phyloP scores from a whole-genome alignment of 1,284 basidiomycete species.

The Sanghuangporus weigelae region DNA sequence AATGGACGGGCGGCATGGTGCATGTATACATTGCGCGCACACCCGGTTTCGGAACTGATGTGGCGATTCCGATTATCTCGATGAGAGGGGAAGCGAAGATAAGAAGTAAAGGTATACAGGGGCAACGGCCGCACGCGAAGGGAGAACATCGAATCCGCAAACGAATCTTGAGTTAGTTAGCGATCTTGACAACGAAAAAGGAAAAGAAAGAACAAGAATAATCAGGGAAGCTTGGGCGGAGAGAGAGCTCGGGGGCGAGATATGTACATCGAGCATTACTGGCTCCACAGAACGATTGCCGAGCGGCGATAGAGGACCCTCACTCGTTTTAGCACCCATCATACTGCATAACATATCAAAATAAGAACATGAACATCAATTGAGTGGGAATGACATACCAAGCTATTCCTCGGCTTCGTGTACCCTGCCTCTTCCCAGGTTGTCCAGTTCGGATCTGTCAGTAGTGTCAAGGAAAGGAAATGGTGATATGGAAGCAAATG shows the following conservation, averaged over 20 bases:
- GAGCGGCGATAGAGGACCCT: background rate
- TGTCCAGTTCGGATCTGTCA: slow-evolving; percentile 18
- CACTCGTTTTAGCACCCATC: slow-evolving; percentile 1
- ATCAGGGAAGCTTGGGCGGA: background rate
- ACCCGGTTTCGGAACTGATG: background rate
- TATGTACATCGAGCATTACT: no score
- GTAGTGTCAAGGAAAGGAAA: background rate
- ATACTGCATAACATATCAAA: background rate
- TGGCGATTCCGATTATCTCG: background rate
- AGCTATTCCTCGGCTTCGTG: slow-evolving; percentile 18
- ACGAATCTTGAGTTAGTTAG: background rate
- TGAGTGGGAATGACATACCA: slow-evolving; percentile 11
- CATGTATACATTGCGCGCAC: background rate
- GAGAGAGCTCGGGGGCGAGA: background rate
- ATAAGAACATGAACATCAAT: background rate
- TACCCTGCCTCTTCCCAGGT: slow-evolving; percentile 19
- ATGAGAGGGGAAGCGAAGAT: no score
- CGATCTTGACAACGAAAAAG: background rate
- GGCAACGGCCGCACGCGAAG: background rate
- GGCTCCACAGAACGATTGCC: background rate
- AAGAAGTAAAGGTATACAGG: background rate
- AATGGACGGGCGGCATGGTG: background rate
- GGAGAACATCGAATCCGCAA: background rate
- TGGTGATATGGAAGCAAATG: background rate
- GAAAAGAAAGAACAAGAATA: background rate